Conservation (phyloP, 371 early-diverging fungal genomes). For the Circinella minor region DNA sequence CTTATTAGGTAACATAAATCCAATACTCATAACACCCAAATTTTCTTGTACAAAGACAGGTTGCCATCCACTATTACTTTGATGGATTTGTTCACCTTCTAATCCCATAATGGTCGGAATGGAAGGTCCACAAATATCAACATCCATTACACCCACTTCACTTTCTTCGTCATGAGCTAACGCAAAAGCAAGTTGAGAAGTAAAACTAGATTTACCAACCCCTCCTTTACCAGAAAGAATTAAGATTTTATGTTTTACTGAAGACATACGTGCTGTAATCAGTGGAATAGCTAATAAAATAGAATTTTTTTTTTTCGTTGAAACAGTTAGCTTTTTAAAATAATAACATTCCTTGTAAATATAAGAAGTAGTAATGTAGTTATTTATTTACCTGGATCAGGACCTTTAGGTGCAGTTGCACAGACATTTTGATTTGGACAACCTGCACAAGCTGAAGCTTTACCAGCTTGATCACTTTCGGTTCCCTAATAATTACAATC, state of each 20-base stretch:
- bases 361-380: background rate
- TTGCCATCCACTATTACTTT: conserved; percentile 83
- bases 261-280: conserved; percentile 70
- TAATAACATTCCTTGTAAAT: background rate
- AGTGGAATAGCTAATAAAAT: conserved; percentile 64
- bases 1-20: conserved; percentile 88
- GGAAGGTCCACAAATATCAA: conserved; percentile 99
- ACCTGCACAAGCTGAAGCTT: conserved; percentile 91
- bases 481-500: conserved; percentile 62
- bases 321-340: background rate
- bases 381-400: conserved; percentile 81
- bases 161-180: conserved; percentile 66
- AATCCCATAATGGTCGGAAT: conserved; percentile 93
- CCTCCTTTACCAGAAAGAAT: conserved; percentile 99
- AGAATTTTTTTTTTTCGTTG: background rate
- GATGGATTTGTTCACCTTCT: conserved; percentile 88
- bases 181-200: conserved; percentile 81
- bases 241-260: conserved; percentile 84
- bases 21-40: conserved; percentile 93
- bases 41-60: conserved; percentile 94
- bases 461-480: conserved; percentile 91
- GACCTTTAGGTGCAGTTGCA: conserved; percentile 86
- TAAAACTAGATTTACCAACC: conserved; percentile 95
- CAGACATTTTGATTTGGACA: conserved; percentile 97
- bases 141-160: conserved; percentile 95